A percentile compares a stretch with the other conserved stretches of the same genome.
phyloP scores from a whole-genome alignment of 768 basidiomycete genomes.

The Lentinula sp. region DNA sequence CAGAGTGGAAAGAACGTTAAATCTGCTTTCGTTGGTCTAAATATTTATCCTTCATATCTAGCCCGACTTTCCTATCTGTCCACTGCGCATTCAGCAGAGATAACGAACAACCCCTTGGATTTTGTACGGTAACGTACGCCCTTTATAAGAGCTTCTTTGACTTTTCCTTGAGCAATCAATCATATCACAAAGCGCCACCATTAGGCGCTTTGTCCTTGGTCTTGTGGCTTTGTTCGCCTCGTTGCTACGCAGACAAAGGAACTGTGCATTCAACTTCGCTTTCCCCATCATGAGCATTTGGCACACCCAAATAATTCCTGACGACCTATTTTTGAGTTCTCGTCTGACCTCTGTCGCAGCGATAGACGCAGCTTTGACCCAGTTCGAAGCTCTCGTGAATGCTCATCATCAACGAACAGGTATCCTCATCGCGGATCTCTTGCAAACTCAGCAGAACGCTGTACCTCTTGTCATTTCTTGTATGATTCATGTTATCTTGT shows the following conservation, averaged over 20 bases:
- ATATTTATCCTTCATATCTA: too few species aligned
- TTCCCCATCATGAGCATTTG: neutral
- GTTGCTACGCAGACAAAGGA: neutral
- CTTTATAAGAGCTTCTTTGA: neutral
- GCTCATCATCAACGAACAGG: neutral
- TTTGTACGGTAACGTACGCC: neutral
- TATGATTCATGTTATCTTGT: neutral
- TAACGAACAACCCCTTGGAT: too few species aligned
- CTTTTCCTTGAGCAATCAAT: neutral
- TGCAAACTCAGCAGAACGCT: neutral
- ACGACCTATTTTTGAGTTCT: neutral
- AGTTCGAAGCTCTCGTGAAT: neutral
- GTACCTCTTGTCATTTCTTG: constrained; percentile 2
- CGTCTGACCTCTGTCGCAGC: neutral
- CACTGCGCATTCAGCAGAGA: too few species aligned
- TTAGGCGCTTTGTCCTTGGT: neutral
- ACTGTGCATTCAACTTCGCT: neutral
- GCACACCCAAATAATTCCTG: neutral
- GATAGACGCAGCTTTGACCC: neutral
- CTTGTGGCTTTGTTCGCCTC: neutral
- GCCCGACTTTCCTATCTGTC: too few species aligned
- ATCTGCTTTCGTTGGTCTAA: too few species aligned
- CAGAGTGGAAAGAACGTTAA: too few species aligned
- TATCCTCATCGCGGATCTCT: neutral
- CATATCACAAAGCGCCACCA: neutral